Percentiles rank a stretch among this genome's conserved stretches.
Conservation (phyloP, 306 rosid species). For the Potentilla sterilis region DNA sequence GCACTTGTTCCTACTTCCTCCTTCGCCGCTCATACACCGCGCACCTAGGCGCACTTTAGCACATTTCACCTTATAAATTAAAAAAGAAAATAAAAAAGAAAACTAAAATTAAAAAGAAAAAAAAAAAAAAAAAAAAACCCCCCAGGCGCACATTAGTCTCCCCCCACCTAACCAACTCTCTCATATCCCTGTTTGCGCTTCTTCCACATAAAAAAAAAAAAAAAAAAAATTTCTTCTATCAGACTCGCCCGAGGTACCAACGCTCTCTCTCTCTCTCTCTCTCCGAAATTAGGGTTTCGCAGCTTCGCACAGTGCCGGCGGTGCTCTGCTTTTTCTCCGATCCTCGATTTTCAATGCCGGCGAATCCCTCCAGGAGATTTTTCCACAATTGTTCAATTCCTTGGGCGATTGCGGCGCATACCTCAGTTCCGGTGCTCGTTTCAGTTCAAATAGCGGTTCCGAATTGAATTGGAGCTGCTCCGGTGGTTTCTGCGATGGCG, state of each 20-base stretch:
- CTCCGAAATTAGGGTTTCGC: conserved; percentile 49
- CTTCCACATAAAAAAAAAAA: conserved; percentile 42
- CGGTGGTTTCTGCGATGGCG: conserved; percentile 51
- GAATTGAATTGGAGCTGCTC: conserved; percentile 36
- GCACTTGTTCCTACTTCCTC: too few relatives aligned
- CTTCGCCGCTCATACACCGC: background rate
- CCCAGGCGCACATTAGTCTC: conserved; percentile 45
- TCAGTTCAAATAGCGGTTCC: conserved; percentile 34
- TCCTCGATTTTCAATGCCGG: conserved; percentile 63
- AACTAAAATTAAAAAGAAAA: background rate
- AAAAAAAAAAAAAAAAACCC: background rate
- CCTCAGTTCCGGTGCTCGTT: conserved; percentile 27
- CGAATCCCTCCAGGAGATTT: conserved; percentile 33
- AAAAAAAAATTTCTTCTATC: conserved; percentile 5
- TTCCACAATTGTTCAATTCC: conserved; percentile 33
- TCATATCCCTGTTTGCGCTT: conserved; percentile 56
- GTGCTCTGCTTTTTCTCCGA: conserved; percentile 12
- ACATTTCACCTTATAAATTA: background rate
- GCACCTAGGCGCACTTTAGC: conserved; percentile 40
- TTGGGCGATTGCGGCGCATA: conserved; percentile 41
- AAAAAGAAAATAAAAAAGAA: background rate
- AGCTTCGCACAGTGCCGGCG: background rate
- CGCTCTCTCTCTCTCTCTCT: conserved; percentile 20
- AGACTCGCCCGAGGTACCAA: background rate
- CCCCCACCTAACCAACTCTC: conserved; percentile 37